Percentiles rank a stretch among this genome's conserved stretches.
Conservation (phyloP, 1,284 basidiomycete genomes). For the Ganoderma leucocontextum region DNA sequence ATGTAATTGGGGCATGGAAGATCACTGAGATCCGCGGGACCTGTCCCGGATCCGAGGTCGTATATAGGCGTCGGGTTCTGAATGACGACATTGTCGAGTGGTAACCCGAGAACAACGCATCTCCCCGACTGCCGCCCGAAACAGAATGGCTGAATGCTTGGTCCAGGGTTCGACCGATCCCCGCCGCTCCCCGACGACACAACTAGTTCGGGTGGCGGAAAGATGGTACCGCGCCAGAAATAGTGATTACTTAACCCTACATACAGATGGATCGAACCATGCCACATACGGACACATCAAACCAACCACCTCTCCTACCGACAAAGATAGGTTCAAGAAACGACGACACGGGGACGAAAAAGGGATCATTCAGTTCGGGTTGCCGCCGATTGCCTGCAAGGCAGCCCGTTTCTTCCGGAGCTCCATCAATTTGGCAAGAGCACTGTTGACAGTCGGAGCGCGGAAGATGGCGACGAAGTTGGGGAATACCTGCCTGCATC, state of each 20-base stretch:
- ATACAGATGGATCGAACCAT: background rate
- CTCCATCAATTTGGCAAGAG: background rate
- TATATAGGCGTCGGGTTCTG: background rate
- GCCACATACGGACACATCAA: too few species aligned
- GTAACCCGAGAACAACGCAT: too few species aligned
- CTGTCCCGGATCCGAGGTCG: background rate
- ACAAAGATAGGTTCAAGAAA: too few species aligned
- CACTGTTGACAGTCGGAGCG: background rate
- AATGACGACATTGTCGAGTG: too few species aligned
- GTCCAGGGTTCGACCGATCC: too few species aligned
- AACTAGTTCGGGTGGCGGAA: background rate
- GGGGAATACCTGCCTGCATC: background rate
- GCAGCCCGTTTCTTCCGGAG: background rate
- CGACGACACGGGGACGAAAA: too few species aligned
- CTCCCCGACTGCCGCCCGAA: too few species aligned
- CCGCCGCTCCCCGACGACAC: background rate
- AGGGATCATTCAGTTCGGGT: background rate
- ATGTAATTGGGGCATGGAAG: background rate
- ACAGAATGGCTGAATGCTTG: too few species aligned
- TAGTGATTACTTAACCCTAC: background rate
- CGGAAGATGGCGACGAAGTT: background rate
- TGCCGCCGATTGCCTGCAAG: background rate
- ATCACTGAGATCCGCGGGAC: background rate
- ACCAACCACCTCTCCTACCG: too few species aligned
- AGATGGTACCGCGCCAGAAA: background rate